Conservation (phyloP, 2,329 filamentous ascomycete species). For the Calonectria multiphialidica region DNA sequence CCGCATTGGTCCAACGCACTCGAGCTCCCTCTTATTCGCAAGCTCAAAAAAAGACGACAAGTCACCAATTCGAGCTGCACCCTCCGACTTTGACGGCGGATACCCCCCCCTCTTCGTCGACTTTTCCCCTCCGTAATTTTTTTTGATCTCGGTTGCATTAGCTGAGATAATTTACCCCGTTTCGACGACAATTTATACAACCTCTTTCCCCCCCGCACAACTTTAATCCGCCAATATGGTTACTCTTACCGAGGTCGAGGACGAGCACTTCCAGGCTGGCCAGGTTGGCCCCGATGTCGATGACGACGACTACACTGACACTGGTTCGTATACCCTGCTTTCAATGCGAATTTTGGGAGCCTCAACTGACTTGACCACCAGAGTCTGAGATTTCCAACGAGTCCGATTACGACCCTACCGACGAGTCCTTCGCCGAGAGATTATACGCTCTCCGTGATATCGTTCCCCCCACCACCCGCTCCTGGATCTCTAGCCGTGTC, state of each 20-base stretch:
- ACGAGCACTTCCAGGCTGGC: constrained; percentile 88
- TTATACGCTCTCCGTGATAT: constrained; percentile 81
- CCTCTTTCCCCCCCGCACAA: constrained; percentile 8
- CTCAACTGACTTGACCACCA: constrained; percentile 56
- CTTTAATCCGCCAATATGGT: constrained; percentile 76
- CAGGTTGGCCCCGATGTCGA: constrained; percentile 81
- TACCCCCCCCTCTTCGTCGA: constrained; percentile 1
- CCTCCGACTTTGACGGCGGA: neutral
- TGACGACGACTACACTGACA: constrained; percentile 94
- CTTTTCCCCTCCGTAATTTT: neutral
- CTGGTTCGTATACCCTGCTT: constrained; percentile 70
- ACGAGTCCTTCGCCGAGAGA: constrained; percentile 75
- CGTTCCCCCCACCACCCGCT: constrained; percentile 78
- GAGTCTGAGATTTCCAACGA: constrained; percentile 89
- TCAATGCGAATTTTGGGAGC: constrained; percentile 11
- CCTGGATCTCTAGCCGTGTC: constrained; percentile 73
- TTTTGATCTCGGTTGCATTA: neutral
- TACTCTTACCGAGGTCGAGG: constrained; percentile 95
- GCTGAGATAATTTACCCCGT: neutral
- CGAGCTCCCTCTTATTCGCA: neutral
- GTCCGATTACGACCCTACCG: constrained; percentile 73
- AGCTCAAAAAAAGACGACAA: constrained; percentile 17
- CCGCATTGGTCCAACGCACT: neutral
- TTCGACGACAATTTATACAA: constrained; percentile 19
- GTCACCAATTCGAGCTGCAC: constrained; percentile 9